Conservation (phyloP, 164 flowering plant genomes). For the Umbellularia californica region DNA sequence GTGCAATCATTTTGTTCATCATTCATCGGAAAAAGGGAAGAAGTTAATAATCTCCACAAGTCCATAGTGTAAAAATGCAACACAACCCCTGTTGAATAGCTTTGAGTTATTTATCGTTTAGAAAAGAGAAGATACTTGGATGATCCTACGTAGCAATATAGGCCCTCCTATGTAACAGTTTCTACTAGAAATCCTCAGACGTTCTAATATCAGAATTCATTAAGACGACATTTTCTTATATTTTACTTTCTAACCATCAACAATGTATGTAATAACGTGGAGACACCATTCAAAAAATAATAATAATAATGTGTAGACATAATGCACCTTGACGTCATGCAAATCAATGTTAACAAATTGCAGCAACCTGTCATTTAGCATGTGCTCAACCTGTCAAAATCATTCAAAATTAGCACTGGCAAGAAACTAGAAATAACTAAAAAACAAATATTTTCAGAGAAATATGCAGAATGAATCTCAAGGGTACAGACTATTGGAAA, state of each 20-base stretch:
- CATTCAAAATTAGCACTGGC: slow-evolving; percentile 12
- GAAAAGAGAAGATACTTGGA: no score
- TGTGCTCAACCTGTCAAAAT: slow-evolving; percentile 55
- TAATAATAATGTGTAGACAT: not conserved
- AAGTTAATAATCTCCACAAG: no score
- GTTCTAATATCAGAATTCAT: not conserved
- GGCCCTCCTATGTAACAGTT: not conserved
- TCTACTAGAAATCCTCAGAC: not conserved
- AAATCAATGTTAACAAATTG: slow-evolving; percentile 50
- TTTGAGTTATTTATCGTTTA: no score
- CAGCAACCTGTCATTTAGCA: slow-evolving; percentile 48
- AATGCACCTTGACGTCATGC: slow-evolving; percentile 56
- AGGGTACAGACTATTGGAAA: not conserved
- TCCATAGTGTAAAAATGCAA: no score
- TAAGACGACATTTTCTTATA: not conserved
- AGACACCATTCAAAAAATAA: not conserved
- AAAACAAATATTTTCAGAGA: not conserved
- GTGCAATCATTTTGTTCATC: no score
- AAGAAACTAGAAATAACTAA: slow-evolving; percentile 1
- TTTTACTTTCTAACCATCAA: not conserved
- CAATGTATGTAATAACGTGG: not conserved
- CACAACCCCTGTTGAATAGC: no score
- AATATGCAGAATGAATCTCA: not conserved
- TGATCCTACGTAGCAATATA: not conserved
- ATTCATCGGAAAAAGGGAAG: no score